These are phyloP conservation scores for Chiua virens DNA, from an alignment of 768 basidiomycete species.

Conservation along the genomic window DNA sequence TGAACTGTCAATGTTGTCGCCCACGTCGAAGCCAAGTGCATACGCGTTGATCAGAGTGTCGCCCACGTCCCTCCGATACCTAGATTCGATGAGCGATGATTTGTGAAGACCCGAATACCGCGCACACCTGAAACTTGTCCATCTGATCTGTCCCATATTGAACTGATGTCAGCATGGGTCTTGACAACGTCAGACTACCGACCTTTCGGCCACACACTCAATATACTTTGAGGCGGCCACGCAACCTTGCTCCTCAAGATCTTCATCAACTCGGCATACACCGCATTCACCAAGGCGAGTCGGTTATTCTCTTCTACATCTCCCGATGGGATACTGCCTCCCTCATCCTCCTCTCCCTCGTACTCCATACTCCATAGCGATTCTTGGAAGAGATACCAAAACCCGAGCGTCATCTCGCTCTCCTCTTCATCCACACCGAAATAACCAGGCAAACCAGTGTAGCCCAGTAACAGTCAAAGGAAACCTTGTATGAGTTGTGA, in stretches of 20 bases:
- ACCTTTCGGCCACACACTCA: conserved; percentile 71
- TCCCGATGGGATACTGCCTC: conserved; percentile 15
- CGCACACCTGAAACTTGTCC: conserved; percentile 79
- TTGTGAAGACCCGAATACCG: conserved; percentile 6
- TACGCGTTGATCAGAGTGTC: conserved; percentile 89
- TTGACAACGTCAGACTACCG: conserved; percentile 13
- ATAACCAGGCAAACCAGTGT: conserved; percentile 73
- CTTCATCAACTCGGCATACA: conserved; percentile 77
- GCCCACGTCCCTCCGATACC: conserved; percentile 83
- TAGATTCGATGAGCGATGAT: conserved; percentile 27
- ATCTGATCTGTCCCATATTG: conserved; percentile 55
- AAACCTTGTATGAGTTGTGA: conserved; percentile 66
- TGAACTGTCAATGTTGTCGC: conserved; percentile 7
- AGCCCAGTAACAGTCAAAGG: conserved; percentile 66
- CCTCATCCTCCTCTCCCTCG: conserved; percentile 37
- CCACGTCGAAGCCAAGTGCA: conserved; percentile 23
- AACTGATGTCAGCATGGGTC: conserved; percentile 6
- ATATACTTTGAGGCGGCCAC: conserved; percentile 55
- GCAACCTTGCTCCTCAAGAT: conserved; percentile 70
- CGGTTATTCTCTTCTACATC: conserved; percentile 37
- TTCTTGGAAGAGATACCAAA: conserved; percentile 93
- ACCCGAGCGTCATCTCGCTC: conserved; percentile 82
- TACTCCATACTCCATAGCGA: conserved; percentile 72
- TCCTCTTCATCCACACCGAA: conserved; percentile 85
- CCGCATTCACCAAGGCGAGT: conserved; percentile 62